Evolutionary conservation across 2,329 filamentous ascomycete species (phyloP), one percentile per base, ranked within the genome.

Genomic region (Ophiostoma sp.): DNA sequence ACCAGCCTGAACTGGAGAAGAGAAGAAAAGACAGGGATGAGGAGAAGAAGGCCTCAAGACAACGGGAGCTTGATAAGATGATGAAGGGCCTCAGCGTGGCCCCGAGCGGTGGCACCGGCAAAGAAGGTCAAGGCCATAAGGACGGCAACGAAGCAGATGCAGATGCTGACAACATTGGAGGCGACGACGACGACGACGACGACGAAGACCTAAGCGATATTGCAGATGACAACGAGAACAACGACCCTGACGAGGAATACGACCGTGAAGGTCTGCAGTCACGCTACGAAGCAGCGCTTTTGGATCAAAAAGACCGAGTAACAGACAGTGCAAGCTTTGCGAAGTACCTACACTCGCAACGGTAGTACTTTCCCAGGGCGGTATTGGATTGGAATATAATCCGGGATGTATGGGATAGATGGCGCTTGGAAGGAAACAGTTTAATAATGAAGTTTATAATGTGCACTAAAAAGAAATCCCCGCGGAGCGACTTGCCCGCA

Each of bases 1-100:
- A 99, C 80, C 90, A 90, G 74, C 95, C 95, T 0, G 95, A 98
- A 79, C 84, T 98, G 70, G 92, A 97, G 80, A 87, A 88, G 73
- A 87, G 92, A 77, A 85, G 88, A 73, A 86, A 87, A 72, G 89
- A 94, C 78, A 86, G 93, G 33, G 92, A 96, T 72, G 86, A 90
- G 72, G 85, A 88, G 74, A 94, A 94, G 82, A 84, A 87, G 72
- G 85, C 85, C 71, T 81, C 87, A 36, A 85, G 93, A 65, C 89
- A 97, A 76, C 87, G 90, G 76, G 94, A 99, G 78, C 81, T 99
- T 36, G 92, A 91, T 72, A 93, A 92, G 82, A 88, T 99, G 83
- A 97, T 99, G 93, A 90, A 90, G 78, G 94, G 95, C 75, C 96
- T 99, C 92, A 70, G 82, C 82, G 2, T 83, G 31, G 27, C 48